Conservation (phyloP, 1,284 basidiomycete genomes). For the Heterobasidion occidentale region DNA sequence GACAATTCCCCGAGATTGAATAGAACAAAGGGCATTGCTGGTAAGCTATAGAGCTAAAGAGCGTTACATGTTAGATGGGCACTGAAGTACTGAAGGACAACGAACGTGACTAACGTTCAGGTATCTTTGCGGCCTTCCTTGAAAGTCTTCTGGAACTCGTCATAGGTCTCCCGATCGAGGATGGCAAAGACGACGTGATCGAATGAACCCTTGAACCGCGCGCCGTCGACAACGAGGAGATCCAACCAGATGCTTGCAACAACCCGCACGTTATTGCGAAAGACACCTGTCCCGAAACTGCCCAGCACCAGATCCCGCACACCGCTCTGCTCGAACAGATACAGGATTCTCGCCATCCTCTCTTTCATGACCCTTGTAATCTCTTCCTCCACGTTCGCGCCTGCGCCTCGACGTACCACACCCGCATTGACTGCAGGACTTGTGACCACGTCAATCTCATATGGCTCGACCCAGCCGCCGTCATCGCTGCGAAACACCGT, state of each 20-base stretch:
- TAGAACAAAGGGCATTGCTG: no score
- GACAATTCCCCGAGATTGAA: no score
- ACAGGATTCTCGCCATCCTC: conserved; percentile 58
- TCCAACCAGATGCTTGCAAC: conserved; percentile 33
- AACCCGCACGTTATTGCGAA: conserved; percentile 48
- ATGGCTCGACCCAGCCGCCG: conserved; percentile 45
- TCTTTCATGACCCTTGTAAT: conserved; percentile 56
- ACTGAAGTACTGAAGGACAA: no score
- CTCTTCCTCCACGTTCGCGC: conserved; percentile 33
- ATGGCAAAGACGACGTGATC: conserved; percentile 59
- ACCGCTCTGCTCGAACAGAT: conserved; percentile 52
- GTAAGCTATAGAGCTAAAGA: no score
- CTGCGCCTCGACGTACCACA: conserved; percentile 34
- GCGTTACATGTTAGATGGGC: no score
- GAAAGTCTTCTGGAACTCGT: conserved; percentile 37
- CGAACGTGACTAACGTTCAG: background rate
- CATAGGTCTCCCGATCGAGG: conserved; percentile 42
- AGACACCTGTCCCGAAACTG: conserved; percentile 69
- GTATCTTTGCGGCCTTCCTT: background rate
- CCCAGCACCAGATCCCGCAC: conserved; percentile 55
- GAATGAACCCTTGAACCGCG: conserved; percentile 50
- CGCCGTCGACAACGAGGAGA: conserved; percentile 34
- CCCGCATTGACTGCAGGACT: conserved; percentile 66
- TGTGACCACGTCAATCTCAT: conserved; percentile 53
- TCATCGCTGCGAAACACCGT: conserved; percentile 48